Conservation (phyloP, 768 basidiomycete species). For the Trametes cingulata region DNA sequence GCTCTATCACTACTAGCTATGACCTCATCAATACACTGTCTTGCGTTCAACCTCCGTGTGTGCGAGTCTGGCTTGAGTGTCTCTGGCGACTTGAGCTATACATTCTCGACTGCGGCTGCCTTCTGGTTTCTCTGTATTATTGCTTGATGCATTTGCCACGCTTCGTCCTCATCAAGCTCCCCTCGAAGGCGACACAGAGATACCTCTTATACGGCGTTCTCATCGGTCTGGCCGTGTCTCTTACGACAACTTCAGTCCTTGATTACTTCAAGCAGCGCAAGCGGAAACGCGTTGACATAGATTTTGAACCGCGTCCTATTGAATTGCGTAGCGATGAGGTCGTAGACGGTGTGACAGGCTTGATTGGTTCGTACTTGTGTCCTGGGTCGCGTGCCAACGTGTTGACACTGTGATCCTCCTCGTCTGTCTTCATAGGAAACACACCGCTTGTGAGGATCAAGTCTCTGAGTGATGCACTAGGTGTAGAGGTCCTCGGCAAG, state of each 20-base stretch:
- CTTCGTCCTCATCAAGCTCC: conserved; percentile 1
- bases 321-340: conserved; percentile 77
- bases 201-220: conserved; percentile 55
- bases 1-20: conserved; percentile 5
- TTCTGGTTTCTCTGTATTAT: neutral
- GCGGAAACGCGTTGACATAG: conserved; percentile 38
- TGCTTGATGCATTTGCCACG: conserved; percentile 9
- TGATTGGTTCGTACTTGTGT: conserved; percentile 64
- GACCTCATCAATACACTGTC: conserved; percentile 7
- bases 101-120: neutral
- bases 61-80: too few relatives aligned
- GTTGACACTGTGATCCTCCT: too few relatives aligned
- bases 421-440: conserved; percentile 59
- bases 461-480: conserved; percentile 86
- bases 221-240: conserved; percentile 74
- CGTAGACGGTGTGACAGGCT: conserved; percentile 74
- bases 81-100: neutral
- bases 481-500: conserved; percentile 94
- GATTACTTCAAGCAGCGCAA: conserved; percentile 53
- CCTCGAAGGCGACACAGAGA: conserved; percentile 27
- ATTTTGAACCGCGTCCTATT: conserved; percentile 54
- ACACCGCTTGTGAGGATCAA: conserved; percentile 92
- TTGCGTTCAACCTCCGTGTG: neutral
- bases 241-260: conserved; percentile 67
- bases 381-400: too few relatives aligned